Conservation (phyloP, 345 rosid species). For the Viola odorata region DNA sequence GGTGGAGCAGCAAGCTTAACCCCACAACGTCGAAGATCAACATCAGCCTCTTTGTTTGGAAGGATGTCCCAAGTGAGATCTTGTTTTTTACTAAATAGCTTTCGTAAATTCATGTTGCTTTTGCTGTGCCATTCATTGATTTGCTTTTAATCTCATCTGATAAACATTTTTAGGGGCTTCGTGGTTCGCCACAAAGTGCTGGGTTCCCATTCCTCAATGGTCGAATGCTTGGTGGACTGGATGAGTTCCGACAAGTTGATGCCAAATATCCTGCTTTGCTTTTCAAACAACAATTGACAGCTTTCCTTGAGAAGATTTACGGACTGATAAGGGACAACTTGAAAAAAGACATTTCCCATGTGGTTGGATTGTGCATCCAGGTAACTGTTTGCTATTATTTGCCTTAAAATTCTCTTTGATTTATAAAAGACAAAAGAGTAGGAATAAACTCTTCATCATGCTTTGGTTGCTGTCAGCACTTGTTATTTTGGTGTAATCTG, state of each 20-base stretch:
- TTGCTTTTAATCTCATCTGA: constrained; percentile 1
- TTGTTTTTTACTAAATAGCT: not conserved
- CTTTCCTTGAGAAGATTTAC: constrained; percentile 91
- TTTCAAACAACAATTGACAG: constrained; percentile 92
- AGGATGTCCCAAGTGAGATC: constrained; percentile 20
- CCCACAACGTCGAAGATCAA: constrained; percentile 28
- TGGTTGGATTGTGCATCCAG: constrained; percentile 93
- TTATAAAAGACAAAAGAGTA: not conserved
- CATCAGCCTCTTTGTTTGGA: constrained; percentile 22
- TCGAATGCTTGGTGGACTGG: constrained; percentile 56
- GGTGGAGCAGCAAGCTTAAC: constrained; percentile 27
- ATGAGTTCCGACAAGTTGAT: constrained; percentile 82
- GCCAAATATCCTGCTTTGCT: constrained; percentile 91
- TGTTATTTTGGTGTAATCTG: too few relatives aligned
- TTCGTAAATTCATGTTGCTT: not conserved
- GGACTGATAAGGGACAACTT: constrained; percentile 92
- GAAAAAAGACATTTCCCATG: constrained; percentile 85
- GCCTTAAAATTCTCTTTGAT: constrained; percentile 2
- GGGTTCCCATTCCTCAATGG: constrained; percentile 63
- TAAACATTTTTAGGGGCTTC: constrained; percentile 48
- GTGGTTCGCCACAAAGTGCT: constrained; percentile 26
- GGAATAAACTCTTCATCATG: not conserved
- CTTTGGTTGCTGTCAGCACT: too few relatives aligned
- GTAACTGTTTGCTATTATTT: constrained; percentile 21
- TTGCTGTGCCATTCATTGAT: constrained; percentile 1